Evolutionary conservation across 805 yeast species (phyloP), one percentile per base, ranked within the genome.

Genomic region (Cyberlindnera lachancei): DNA sequence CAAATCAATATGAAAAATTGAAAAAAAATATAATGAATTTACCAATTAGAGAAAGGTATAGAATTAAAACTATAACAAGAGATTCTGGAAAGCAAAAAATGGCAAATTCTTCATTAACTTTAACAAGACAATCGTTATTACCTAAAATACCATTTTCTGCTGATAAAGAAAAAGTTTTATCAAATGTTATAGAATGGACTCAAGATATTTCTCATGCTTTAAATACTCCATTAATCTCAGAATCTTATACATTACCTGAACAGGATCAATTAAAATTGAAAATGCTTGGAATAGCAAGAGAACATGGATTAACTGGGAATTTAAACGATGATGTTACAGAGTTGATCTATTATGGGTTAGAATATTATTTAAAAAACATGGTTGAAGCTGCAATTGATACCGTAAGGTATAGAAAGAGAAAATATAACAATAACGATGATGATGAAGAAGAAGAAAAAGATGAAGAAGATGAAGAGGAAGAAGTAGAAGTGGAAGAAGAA

Each of bases 141-240:
- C 96, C 97, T 1, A 83, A 82, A 47, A 77, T 90, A 15, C 98
- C 98, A 4, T 75, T 79, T 51, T 76, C 72, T 8, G 48, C 31
- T 24, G 61, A 56, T 27, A 56, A 58, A 29, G 56, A 46, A n/a
- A 46, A 40, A 24, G 23, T 22, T 14, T 20, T 40, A 4, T 53
- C 53, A 34, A 73, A 72, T 44, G 70, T 84, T 21, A 70, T 77
- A 19, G 80, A 80, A 45, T 87, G 96, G 90, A 85, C 94, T 15
- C 95, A 88, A 55, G 97, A 92, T 51, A 84, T 92, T 13, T 70
- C 80, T 33, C 87, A 80, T 48, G 94, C 92, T 4, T 71, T 85
- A 34, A 86, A 83, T 44, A 73, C 92, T 2, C 90, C 92, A 5
- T 64, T 88, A 22, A 71, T 90, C 3, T 64, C 83, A 1, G 95